Conservation (phyloP, 257 asterid genomes). For the Anisodus tanguticus region DNA sequence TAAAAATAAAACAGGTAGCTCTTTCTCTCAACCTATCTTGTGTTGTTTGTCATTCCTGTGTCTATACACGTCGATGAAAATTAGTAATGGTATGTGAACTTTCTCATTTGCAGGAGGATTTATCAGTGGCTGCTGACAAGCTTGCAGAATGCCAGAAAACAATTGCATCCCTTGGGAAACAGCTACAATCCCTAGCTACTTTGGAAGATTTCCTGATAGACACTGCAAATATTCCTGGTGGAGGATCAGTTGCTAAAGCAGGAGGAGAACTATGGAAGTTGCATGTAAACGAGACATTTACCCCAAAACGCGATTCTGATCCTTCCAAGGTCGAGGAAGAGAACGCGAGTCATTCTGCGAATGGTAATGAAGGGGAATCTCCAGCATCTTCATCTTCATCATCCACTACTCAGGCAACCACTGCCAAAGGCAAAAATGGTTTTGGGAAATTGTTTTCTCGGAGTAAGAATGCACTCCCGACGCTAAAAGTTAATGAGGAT, state of each 20-base stretch:
- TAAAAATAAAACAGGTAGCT: constrained; percentile 63
- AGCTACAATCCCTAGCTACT: constrained; percentile 77
- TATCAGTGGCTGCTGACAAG: constrained; percentile 76
- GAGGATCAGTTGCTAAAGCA: constrained; percentile 46
- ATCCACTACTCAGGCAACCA: constrained; percentile 38
- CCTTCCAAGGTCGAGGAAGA: constrained; percentile 40
- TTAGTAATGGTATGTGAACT: not conserved
- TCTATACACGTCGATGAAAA: not conserved
- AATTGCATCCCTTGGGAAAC: constrained; percentile 78
- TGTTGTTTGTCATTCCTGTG: not conserved
- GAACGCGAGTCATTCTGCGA: constrained; percentile 33
- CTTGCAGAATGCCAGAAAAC: constrained; percentile 89
- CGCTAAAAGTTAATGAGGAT: constrained; percentile 31
- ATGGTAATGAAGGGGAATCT: constrained; percentile 51
- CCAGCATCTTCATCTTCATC: constrained; percentile 47
- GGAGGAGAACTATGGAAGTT: constrained; percentile 42
- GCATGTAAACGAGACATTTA: constrained; percentile 40
- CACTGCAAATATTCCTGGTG: constrained; percentile 54
- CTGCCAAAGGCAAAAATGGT: constrained; percentile 55
- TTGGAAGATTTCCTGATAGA: constrained; percentile 81
- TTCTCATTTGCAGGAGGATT: constrained; percentile 59
- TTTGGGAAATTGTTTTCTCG: constrained; percentile 62
- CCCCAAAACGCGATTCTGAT: constrained; percentile 40
- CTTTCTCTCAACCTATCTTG: constrained; percentile 12
- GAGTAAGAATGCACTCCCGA: constrained; percentile 52